Conservation (phyloP, 1,284 basidiomycete genomes). For the Macrocystidia cucumis region DNA sequence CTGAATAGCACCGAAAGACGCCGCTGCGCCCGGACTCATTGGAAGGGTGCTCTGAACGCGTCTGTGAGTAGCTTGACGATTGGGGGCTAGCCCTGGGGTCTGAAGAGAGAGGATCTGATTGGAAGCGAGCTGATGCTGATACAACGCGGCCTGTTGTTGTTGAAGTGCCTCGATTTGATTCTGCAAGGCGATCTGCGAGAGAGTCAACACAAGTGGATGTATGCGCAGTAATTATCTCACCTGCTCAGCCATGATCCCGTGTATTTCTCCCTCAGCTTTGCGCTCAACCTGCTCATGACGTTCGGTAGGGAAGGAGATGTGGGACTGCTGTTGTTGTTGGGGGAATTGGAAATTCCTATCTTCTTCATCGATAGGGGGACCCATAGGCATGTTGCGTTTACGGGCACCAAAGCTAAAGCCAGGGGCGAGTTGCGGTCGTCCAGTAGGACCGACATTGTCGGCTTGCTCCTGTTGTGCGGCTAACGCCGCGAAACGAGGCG, state of each 20-base stretch:
- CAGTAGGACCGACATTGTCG: constrained; percentile 66
- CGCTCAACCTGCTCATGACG: constrained; percentile 34
- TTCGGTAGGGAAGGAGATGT: too few species aligned
- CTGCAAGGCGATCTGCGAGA: constrained; percentile 73
- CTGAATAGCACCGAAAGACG: constrained; percentile 40
- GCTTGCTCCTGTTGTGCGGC: constrained; percentile 70
- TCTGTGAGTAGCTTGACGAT: constrained; percentile 60
- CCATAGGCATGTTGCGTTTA: constrained; percentile 52
- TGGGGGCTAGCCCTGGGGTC: constrained; percentile 62
- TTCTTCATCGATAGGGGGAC: constrained; percentile 72
- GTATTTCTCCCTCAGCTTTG: constrained; percentile 68
- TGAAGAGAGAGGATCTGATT: constrained; percentile 68
- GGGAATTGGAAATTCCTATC: constrained; percentile 78
- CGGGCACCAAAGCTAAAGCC: constrained; percentile 83
- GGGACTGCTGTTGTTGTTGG: constrained; percentile 52
- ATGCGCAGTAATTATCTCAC: constrained; percentile 43
- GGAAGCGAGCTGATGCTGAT: constrained; percentile 80
- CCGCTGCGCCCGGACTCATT: constrained; percentile 38
- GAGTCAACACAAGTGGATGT: neutral
- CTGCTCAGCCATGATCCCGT: constrained; percentile 87
- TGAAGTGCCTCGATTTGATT: constrained; percentile 88
- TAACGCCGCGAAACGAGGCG: constrained; percentile 81
- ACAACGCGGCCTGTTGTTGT: constrained; percentile 82
- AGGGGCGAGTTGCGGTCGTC: constrained; percentile 85
- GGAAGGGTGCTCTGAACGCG: constrained; percentile 86